A percentile compares a stretch with the other conserved stretches of the same genome.
Conservation (phyloP, 1,284 basidiomycete species). For the Ganoderma resinaceum region DNA sequence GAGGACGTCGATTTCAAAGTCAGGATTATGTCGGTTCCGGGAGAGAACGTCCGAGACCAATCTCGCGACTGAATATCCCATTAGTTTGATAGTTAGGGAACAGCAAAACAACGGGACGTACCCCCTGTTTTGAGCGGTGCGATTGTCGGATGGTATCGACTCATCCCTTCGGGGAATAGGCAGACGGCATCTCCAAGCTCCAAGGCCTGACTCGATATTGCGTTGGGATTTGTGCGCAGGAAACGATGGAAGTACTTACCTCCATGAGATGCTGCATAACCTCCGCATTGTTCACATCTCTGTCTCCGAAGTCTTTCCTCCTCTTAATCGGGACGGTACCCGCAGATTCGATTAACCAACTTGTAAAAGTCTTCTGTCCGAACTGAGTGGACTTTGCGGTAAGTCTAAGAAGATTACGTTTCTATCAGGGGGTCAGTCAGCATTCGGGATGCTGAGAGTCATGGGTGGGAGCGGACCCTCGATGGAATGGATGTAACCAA, state of each 20-base stretch:
- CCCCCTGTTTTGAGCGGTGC: constrained; percentile 87
- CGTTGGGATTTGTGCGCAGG: neutral
- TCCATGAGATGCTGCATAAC: constrained; percentile 74
- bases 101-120: constrained; percentile 39
- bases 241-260: constrained; percentile 44
- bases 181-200: constrained; percentile 83
- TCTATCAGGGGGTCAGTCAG: constrained; percentile 27
- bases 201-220: constrained; percentile 58
- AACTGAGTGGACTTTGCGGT: constrained; percentile 90
- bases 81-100: neutral
- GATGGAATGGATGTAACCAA: constrained; percentile 59
- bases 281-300: constrained; percentile 66
- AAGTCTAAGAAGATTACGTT: constrained; percentile 78
- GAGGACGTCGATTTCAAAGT: constrained; percentile 76
- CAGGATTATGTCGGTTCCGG: constrained; percentile 68
- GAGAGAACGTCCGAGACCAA: constrained; percentile 81
- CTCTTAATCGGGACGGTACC: constrained; percentile 85
- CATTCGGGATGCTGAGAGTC: neutral
- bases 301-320: constrained; percentile 68
- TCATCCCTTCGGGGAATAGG: constrained; percentile 85
- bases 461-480: constrained; percentile 48
- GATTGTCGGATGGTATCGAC: constrained; percentile 82
- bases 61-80: constrained; percentile 64
- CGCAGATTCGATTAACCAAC: constrained; percentile 87
- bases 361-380: constrained; percentile 81